These are phyloP conservation scores for Hanseniaspora uvarum DNA, from an alignment of 1,139 yeast species.

Conservation along the genomic window DNA sequence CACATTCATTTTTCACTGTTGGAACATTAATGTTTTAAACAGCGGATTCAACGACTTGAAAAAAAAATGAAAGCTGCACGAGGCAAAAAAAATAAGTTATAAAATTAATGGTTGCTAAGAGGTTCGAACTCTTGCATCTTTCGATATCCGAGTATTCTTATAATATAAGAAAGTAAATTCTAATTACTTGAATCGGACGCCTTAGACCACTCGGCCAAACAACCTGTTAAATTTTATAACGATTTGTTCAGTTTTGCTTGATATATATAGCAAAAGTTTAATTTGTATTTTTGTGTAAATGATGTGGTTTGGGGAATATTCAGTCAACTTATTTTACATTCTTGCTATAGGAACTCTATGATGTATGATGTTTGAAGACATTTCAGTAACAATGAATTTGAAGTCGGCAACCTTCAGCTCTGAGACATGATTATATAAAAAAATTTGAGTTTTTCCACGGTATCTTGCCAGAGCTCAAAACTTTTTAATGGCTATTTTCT, in stretches of 20 bases:
- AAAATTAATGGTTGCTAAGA: slow-evolving; percentile 16
- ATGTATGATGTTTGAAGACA: too few relatives aligned
- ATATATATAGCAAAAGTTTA: not conserved
- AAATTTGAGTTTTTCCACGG: too few relatives aligned
- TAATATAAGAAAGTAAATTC: slow-evolving; percentile 14
- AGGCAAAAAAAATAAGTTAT: not conserved
- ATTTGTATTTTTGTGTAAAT: too few relatives aligned
- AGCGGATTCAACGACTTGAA: not conserved
- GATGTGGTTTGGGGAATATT: too few relatives aligned
- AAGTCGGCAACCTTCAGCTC: too few relatives aligned
- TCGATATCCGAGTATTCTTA: slow-evolving; percentile 18
- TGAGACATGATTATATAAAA: too few relatives aligned
- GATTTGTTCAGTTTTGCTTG: too few relatives aligned
- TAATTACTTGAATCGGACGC: slow-evolving; percentile 18
- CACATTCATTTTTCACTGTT: slow-evolving; percentile 1
- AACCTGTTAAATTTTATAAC: slow-evolving; percentile 7
- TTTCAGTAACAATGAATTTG: too few relatives aligned
- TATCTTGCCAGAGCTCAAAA: too few relatives aligned
- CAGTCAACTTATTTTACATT: too few relatives aligned
- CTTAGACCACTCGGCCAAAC: slow-evolving; percentile 19
- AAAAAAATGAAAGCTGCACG: not conserved
- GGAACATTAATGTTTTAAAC: not conserved
- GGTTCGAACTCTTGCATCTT: slow-evolving; percentile 18
- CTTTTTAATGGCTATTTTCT: too few relatives aligned
- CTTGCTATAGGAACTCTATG: too few relatives aligned